phyloP scores from a whole-genome alignment of 225 moss, liverwort and hornwort genomes.

The Neckera pumila region DNA sequence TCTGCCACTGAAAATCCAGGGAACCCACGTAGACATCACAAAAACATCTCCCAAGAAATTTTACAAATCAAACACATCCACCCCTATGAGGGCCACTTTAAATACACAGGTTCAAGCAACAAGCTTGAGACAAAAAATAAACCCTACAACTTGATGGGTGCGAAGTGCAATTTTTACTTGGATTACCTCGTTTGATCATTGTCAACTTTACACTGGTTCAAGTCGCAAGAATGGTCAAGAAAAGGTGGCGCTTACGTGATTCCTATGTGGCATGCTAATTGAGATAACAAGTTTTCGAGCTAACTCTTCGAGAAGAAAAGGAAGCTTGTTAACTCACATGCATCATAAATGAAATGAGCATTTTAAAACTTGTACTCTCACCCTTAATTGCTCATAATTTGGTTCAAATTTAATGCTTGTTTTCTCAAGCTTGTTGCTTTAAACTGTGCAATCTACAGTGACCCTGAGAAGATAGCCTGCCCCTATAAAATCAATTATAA shows the following conservation, averaged over 20 bases:
- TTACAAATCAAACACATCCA: not conserved
- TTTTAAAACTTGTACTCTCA: not conserved
- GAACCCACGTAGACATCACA: not conserved
- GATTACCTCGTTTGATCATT: not conserved
- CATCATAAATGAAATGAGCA: not conserved
- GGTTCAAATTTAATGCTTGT: not conserved
- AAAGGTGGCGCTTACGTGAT: not conserved
- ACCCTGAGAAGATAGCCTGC: not conserved
- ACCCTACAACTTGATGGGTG: too few species aligned
- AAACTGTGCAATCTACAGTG: not conserved
- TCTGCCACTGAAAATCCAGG: conserved; percentile 65
- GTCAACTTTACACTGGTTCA: not conserved
- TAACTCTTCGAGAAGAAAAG: not conserved
- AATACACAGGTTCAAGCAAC: not conserved
- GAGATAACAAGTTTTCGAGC: not conserved
- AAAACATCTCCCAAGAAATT: not conserved
- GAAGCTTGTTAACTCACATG: not conserved
- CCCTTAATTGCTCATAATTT: not conserved
- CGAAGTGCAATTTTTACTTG: too few species aligned
- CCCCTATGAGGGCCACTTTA: too few species aligned
- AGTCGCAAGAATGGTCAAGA: not conserved
- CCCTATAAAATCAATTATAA: not conserved
- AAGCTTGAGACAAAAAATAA: not conserved
- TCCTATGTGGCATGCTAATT: not conserved
- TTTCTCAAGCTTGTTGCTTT: not conserved